These are phyloP conservation scores for Dipteronia dyeriana DNA, from an alignment of 345 rosid species.

Conservation along the genomic window DNA sequence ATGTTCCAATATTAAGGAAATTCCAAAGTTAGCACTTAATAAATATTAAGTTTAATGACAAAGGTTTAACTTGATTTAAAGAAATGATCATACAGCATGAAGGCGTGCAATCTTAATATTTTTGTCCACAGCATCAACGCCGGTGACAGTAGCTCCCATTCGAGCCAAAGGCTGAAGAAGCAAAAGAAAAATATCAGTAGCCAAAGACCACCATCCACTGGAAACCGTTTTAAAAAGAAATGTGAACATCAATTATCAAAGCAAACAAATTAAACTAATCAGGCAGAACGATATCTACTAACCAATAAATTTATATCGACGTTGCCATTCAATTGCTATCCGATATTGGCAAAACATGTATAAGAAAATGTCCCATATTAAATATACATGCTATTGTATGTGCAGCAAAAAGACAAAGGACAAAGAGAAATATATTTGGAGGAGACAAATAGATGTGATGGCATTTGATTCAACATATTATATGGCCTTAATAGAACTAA, in stretches of 20 bases:
- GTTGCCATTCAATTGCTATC: not conserved
- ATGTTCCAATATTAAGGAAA: not conserved
- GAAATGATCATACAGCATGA: constrained; percentile 71
- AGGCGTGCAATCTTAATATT: constrained; percentile 84
- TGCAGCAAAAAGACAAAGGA: not conserved
- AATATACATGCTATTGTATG: not conserved
- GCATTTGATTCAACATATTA: not conserved
- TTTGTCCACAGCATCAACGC: constrained; percentile 92
- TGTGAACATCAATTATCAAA: not conserved
- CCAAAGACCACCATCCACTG: not conserved
- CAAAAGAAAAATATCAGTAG: constrained; percentile 22
- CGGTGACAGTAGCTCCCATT: constrained; percentile 95
- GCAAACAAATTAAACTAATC: not conserved
- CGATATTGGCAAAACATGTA: not conserved
- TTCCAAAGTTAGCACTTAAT: not conserved
- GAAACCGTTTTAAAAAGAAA: not conserved
- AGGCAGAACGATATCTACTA: not conserved
- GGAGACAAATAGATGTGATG: not conserved
- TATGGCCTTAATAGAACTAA: not conserved
- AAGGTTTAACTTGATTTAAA: not conserved
- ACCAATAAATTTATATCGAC: not conserved
- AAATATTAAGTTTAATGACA: not conserved
- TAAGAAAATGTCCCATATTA: constrained; percentile 2
- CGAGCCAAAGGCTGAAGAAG: constrained; percentile 86
- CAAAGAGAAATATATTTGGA: not conserved